A percentile compares a stretch with the other conserved stretches of the same genome.
phyloP scores from a whole-genome alignment of 2,329 filamentous ascomycete species.

The Apiospora aurea region DNA sequence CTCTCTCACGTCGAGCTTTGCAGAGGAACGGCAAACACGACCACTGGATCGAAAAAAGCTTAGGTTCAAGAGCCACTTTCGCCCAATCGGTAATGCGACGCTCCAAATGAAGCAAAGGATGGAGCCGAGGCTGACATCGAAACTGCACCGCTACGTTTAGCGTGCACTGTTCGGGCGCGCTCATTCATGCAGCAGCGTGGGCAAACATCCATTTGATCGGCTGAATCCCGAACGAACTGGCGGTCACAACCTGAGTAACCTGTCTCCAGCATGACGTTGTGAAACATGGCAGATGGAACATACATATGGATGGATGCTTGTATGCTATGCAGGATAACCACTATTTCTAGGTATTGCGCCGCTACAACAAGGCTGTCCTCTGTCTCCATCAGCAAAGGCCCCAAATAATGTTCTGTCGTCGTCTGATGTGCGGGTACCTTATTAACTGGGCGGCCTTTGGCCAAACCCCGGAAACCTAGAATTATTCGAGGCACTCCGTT shows the following conservation, averaged over 20 bases:
- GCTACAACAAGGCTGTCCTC: neutral
- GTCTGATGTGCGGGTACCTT: slow-evolving; percentile 12
- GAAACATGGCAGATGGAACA: neutral
- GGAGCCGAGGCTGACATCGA: slow-evolving; percentile 17
- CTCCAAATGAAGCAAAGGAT: slow-evolving; percentile 9
- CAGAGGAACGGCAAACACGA: too few relatives aligned
- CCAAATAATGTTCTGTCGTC: neutral
- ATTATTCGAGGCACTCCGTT: neutral
- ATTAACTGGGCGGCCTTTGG: neutral
- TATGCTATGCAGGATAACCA: neutral
- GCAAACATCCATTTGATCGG: neutral
- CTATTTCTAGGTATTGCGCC: neutral
- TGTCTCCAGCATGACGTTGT: neutral
- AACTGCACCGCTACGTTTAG: slow-evolving; percentile 9
- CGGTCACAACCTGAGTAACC: neutral
- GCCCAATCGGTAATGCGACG: neutral
- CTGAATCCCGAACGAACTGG: neutral
- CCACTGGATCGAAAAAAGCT: slow-evolving; percentile 10
- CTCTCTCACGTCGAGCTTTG: neutral
- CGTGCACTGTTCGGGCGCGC: neutral
- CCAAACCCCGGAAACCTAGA: slow-evolving; percentile 6
- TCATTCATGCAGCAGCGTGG: neutral
- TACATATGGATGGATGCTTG: neutral
- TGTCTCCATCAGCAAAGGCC: neutral
- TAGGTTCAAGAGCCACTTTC: neutral